A percentile compares a stretch with the other conserved stretches of the same genome.
Conservation (phyloP, 805 yeast species). For the Zygosaccharomyces rouxii region DNA sequence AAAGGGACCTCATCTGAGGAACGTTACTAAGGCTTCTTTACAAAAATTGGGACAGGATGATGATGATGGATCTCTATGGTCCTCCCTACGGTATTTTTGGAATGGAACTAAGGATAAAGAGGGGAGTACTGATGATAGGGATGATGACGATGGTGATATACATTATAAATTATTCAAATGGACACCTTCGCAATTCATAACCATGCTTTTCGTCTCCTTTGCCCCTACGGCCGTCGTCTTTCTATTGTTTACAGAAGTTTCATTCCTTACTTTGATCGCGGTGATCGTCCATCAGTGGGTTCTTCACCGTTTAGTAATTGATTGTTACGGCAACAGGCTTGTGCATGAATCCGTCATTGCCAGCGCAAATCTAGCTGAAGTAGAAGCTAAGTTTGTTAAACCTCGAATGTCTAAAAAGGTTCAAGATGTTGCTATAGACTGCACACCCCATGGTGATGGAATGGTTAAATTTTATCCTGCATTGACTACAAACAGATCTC, state of each 20-base stretch:
- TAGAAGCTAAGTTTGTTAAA: conserved; percentile 55
- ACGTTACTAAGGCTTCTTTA: conserved; percentile 20
- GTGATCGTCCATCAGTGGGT: conserved; percentile 37
- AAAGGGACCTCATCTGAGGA: conserved; percentile 16
- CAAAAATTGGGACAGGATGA: conserved; percentile 17
- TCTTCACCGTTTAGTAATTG: conserved; percentile 39
- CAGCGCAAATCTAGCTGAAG: conserved; percentile 59
- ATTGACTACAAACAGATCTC: conserved; percentile 28
- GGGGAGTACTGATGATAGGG: conserved; percentile 4
- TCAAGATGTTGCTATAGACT: conserved; percentile 60
- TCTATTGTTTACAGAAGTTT: conserved; percentile 38
- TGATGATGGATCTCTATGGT: conserved; percentile 25
- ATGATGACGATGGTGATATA: conserved; percentile 26
- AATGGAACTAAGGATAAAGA: conserved; percentile 7
- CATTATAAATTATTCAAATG: conserved; percentile 60
- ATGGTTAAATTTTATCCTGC: conserved; percentile 33
- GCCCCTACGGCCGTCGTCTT: conserved; percentile 54
- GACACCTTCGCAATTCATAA: conserved; percentile 59
- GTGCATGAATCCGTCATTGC: conserved; percentile 57
- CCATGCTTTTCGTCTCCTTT: conserved; percentile 48
- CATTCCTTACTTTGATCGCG: conserved; percentile 37
- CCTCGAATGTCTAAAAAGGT: conserved; percentile 50
- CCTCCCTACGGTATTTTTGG: conserved; percentile 19
- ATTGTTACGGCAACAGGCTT: conserved; percentile 44
- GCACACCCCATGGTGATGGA: conserved; percentile 39